Evolutionary conservation across 208 protist species (phyloP), one percentile per base, ranked within the genome.

Genomic region (Phytomonas serpens): DNA sequence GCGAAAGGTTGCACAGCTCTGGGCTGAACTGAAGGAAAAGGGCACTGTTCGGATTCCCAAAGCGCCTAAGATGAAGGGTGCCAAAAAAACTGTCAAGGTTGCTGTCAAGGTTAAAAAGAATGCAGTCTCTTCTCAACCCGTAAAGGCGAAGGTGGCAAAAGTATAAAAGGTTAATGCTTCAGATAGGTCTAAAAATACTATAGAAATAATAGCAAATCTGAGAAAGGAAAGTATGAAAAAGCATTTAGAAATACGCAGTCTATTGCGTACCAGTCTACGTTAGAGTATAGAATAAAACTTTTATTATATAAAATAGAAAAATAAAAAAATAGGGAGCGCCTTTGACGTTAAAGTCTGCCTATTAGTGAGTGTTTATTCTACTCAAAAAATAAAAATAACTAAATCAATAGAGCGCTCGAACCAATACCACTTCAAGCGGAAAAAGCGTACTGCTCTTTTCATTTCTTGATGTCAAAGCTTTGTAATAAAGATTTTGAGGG

Each of bases 1-100:
- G 69, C 82, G 85, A 37, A 76, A 87, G 74, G 80, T 93, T 64
- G 81, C 79, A 47, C 74, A 77, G 75, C 77, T 93, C 69, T 93
- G 88, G 88, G 69, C 67, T 3, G 76, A 88, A 72, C 71, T 88
- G 51, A 86, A 90, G 72, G 66, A 74, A 37, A 81, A 77, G 14
- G 80, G 80, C 31, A 77, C 72, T 57, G 71, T 83, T 4, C 36
- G 67, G 16, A 68, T 80, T 42, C 72, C 74, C 29, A 82, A 75
- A 70, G 63, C 33, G 0, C 38, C 73, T 0, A 84, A 77, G 74
- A 47, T 75, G 27, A 70, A 74, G 69, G 69, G 61, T 36, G 47
- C 64, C n/a, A 67, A 61, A 11, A 78, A 77, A 61, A 72, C 66
- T 62, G 69, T 23, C 52, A 66, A 78, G 68, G 79, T 72, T 62